Percentiles rank a stretch among this genome's conserved stretches.
Evolutionary conservation across 768 basidiomycete genomes (phyloP).

Genomic region (Boletus sensibilis): DNA sequence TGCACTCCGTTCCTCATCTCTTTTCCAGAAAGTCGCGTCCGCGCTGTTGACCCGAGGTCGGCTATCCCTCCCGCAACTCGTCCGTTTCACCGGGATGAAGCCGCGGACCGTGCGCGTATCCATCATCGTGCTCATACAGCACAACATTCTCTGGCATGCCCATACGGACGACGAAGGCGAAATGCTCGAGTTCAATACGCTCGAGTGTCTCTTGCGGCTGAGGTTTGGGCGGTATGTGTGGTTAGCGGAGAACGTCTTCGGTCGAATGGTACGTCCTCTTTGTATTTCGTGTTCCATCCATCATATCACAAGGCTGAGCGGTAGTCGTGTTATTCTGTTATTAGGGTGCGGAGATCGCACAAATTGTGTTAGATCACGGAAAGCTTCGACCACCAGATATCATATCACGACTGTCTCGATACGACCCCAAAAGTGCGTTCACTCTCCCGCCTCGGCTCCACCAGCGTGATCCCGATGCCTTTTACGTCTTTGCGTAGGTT

Average conservation of each 20-base stretch:
- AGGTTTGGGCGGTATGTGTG: constrained; percentile 82
- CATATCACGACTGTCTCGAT: constrained; percentile 46
- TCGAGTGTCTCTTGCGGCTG: constrained; percentile 79
- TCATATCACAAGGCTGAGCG: not conserved
- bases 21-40: constrained; percentile 64
- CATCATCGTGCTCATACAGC: constrained; percentile 81
- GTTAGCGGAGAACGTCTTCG: constrained; percentile 69
- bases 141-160: constrained; percentile 88
- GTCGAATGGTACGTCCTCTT: constrained; percentile 54
- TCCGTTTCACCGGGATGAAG: constrained; percentile 67
- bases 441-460: constrained; percentile 11
- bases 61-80: constrained; percentile 64
- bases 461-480: not conserved
- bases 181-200: constrained; percentile 76
- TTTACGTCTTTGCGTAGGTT: constrained; percentile 18
- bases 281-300: not conserved
- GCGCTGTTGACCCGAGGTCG: constrained; percentile 80
- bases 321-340: not conserved
- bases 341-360: constrained; percentile 76
- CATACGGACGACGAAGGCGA: constrained; percentile 69
- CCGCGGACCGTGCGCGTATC: constrained; percentile 66
- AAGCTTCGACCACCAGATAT: constrained; percentile 80
- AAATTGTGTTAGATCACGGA: constrained; percentile 78
- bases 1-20: not conserved
- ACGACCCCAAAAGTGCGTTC: constrained; percentile 57